phyloP scores from a whole-genome alignment of 1,284 basidiomycete genomes.

The Puccinia polysora region DNA sequence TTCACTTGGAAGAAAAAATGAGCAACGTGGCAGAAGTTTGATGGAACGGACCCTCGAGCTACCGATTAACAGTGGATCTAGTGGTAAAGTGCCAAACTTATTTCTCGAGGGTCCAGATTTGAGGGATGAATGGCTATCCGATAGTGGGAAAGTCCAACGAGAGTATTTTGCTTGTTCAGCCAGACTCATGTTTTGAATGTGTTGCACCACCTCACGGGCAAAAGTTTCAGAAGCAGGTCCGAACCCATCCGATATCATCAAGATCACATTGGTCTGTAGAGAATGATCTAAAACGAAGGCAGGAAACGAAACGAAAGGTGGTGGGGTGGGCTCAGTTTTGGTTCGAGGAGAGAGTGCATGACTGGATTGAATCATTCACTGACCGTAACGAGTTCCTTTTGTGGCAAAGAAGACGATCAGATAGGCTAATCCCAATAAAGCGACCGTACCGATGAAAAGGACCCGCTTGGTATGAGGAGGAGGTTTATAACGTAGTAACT shows the following conservation, averaged over 20 bases:
- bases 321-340: neutral
- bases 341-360: neutral
- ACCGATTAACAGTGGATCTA: constrained; percentile 53
- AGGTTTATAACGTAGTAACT: constrained; percentile 11
- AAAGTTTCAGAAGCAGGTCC: constrained; percentile 53
- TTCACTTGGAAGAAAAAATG: neutral
- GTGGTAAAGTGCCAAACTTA: constrained; percentile 45
- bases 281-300: constrained; percentile 14
- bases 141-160: constrained; percentile 38
- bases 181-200: constrained; percentile 47
- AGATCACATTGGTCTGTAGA: constrained; percentile 51
- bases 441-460: constrained; percentile 15
- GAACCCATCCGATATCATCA: constrained; percentile 54
- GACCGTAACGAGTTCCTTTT: constrained; percentile 43
- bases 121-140: constrained; percentile 3
- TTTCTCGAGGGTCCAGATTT: constrained; percentile 2
- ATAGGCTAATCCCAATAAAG: constrained; percentile 32
- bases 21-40: neutral
- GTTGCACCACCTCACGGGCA: constrained; percentile 50
- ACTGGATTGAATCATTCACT: neutral
- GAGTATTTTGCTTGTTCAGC: constrained; percentile 35
- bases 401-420: constrained; percentile 40
- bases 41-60: constrained; percentile 46
- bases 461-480: constrained; percentile 23
- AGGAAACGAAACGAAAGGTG: neutral